Base-by-base conservation (phyloP, 139 green algal genomes). In the Chlorella sorokiniana region DNA sequence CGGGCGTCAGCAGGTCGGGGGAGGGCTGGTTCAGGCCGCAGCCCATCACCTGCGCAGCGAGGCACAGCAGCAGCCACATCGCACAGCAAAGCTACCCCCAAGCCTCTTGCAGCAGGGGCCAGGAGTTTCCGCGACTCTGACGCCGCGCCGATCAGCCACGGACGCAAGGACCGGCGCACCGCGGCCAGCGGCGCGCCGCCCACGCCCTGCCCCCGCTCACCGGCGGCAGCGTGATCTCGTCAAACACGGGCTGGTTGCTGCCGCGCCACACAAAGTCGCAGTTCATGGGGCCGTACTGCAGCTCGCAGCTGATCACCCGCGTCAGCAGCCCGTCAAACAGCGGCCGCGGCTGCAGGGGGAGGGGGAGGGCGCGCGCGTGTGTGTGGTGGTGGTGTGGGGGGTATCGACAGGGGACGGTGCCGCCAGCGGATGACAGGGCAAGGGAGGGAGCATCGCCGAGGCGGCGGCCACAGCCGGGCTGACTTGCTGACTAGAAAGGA, bases 241-340 rank as follows among this genome's bases (percentile, higher is more conserved):
- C 73, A 27, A 84, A 80, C 48, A 78, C 72, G 6, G 76, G 89
- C 76, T 78, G 54, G 40, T 92, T 92, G 44, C 37, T 61, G 18
- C 62, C 63, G 33, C 77, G 68, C 73, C 70, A 92, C 68, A 86
- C 56, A 76, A 95, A 89, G 38, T 89, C 83, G 83, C 91, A 95
- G 85, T 92, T 91, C 44, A 93, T 81, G 10, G 88, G 90, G 31
- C 91, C 91, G 78, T 95, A 95, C 48, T 81, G 48, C 59, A 95
- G 83, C 81, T 93, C 86, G 79, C 91, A 95, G 38, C 83, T 89
- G n/a, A 84, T 74, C 27, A 92, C 76, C 9, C 91, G 83, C 23
- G 87, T 69, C 59, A 94, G 41, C 38, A 54, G 41, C 0, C 87
- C 86, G 35, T 73, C 71, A 41, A 85, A 82, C 67, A 87, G 56